These are phyloP conservation scores for Hericium erinaceus DNA, from an alignment of 768 basidiomycete genomes.

Conservation along the genomic window DNA sequence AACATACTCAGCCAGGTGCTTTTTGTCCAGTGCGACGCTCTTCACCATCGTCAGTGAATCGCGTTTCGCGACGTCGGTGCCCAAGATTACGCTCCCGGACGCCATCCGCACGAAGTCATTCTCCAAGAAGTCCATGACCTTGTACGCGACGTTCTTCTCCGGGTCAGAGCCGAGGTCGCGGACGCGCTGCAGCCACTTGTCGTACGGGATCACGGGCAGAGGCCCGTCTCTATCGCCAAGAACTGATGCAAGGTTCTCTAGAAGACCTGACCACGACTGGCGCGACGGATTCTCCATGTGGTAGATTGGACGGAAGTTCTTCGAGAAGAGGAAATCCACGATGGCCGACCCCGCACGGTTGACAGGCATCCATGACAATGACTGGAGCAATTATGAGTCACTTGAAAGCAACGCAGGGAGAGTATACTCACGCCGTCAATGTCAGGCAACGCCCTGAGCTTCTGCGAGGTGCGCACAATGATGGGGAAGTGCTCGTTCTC, in stretches of 20 bases:
- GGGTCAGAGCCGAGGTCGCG: slow-evolving; percentile 20
- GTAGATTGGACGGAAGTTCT: slow-evolving; percentile 22
- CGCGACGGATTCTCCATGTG: slow-evolving; percentile 30
- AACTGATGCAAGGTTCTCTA: slow-evolving; percentile 20
- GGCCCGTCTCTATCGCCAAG: slow-evolving; percentile 9
- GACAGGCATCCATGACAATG: slow-evolving; percentile 29
- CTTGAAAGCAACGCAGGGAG: not conserved
- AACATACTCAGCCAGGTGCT: slow-evolving; percentile 24
- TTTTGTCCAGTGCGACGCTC: slow-evolving; percentile 22
- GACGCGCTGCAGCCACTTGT: slow-evolving; percentile 22
- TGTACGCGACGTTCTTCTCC: slow-evolving; percentile 19
- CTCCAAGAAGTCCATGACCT: slow-evolving; percentile 25
- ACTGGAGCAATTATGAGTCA: slow-evolving; percentile 12
- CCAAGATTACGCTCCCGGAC: slow-evolving; percentile 22
- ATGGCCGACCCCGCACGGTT: slow-evolving; percentile 24
- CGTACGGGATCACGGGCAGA: slow-evolving; percentile 19
- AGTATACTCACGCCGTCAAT: slow-evolving; percentile 22
- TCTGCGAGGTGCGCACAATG: slow-evolving; percentile 23
- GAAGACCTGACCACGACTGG: slow-evolving; percentile 25
- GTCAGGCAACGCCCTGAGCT: slow-evolving; percentile 20
- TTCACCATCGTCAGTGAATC: slow-evolving; percentile 24
- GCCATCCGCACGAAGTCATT: slow-evolving; percentile 26
- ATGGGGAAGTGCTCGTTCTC: slow-evolving; percentile 30
- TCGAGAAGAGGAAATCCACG: slow-evolving; percentile 24
- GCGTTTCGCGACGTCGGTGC: slow-evolving; percentile 19